Conservation (phyloP, 805 yeast genomes). For the Candida sphagnicola region DNA sequence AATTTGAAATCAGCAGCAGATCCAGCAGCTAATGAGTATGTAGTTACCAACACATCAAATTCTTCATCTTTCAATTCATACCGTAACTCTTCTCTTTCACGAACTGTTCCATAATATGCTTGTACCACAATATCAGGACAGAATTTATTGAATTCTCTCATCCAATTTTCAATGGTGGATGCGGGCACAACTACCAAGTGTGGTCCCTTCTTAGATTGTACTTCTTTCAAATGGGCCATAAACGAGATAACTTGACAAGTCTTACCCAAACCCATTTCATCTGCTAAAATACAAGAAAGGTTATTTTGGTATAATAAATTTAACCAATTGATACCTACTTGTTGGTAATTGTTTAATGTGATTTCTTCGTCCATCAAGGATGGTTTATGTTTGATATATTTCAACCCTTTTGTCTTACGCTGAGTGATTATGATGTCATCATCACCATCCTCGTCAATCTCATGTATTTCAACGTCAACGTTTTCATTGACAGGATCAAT, state of each 20-base stretch:
- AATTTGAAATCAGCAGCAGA: constrained; percentile 78
- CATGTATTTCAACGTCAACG: constrained; percentile 11
- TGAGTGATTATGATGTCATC: constrained; percentile 25
- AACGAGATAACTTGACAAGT: constrained; percentile 95
- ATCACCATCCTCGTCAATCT: constrained; percentile 28
- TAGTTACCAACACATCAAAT: constrained; percentile 89
- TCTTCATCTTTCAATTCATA: constrained; percentile 54
- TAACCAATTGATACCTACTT: constrained; percentile 96
- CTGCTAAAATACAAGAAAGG: constrained; percentile 91
- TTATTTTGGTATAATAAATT: constrained; percentile 70
- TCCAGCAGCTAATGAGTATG: constrained; percentile 89
- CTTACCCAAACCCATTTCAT: constrained; percentile 98
- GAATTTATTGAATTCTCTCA: constrained; percentile 87
- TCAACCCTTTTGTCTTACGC: constrained; percentile 18
- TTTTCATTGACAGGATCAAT: constrained; percentile 31
- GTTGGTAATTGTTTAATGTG: constrained; percentile 82
- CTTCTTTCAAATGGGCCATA: constrained; percentile 75
- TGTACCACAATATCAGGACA: constrained; percentile 79
- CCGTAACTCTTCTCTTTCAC: constrained; percentile 81
- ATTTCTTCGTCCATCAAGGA: constrained; percentile 56
- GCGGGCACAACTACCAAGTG: constrained; percentile 95
- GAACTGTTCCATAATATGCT: constrained; percentile 89
- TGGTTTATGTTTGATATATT: constrained; percentile 71
- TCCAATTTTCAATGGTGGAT: constrained; percentile 96
- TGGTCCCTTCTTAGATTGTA: constrained; percentile 58